A percentile compares a stretch with the other conserved stretches of the same genome.
Conservation (phyloP, 176 grass and related monocot genomes). For the Alopecurus myosuroides region DNA sequence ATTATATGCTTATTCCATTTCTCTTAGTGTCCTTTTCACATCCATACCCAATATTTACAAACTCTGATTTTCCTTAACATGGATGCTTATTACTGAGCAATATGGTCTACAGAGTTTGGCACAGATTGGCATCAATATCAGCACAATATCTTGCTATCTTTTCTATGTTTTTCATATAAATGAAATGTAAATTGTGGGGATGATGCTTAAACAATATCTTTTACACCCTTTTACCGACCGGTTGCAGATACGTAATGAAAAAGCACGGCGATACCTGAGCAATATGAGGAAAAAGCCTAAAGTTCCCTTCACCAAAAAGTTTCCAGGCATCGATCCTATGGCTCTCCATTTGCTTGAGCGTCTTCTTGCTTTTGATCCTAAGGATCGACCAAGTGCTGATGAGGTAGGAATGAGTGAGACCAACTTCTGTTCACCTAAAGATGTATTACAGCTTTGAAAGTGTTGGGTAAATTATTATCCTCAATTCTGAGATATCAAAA, state of each 20-base stretch:
- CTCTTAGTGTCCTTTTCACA: neutral
- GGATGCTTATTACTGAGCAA: neutral
- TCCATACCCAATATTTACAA: neutral
- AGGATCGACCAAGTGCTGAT: conserved; percentile 70
- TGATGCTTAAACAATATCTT: neutral
- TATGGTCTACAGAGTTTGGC: neutral
- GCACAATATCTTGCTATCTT: neutral
- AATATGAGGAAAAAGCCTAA: conserved; percentile 80
- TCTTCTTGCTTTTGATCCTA: conserved; percentile 90
- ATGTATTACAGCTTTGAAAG: conserved; percentile 16
- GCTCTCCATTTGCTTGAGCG: conserved; percentile 76
- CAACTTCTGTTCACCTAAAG: conserved; percentile 1
- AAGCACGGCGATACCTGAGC: conserved; percentile 80
- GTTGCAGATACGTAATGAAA: conserved; percentile 84
- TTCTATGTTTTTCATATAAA: neutral
- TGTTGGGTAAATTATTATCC: conserved; percentile 6
- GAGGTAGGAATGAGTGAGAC: conserved; percentile 47
- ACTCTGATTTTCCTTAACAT: neutral
- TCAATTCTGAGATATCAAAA: conserved; percentile 31
- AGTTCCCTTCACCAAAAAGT: conserved; percentile 71
- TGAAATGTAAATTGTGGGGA: neutral
- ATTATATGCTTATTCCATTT: conserved; percentile 5
- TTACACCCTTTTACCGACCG: neutral
- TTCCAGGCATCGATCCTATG: conserved; percentile 72
- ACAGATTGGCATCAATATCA: neutral